Conservation (phyloP, 345 rosid species). For the Chamaenerion angustifolium region DNA sequence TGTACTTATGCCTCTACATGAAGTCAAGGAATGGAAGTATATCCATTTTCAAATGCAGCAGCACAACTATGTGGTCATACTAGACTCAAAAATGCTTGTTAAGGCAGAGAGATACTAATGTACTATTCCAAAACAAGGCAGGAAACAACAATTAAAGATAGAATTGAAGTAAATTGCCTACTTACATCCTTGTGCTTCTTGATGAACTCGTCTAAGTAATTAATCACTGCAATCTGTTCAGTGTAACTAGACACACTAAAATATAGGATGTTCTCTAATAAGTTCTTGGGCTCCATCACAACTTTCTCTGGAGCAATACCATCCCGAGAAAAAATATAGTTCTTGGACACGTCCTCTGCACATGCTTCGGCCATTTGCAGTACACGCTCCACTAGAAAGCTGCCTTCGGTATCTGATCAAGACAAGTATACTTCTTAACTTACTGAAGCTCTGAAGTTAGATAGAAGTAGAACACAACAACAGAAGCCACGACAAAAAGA, state of each 20-base stretch:
- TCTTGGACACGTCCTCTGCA: constrained; percentile 52
- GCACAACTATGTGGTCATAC: not conserved
- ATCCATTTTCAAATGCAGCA: too few relatives aligned
- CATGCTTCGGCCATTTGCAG: constrained; percentile 77
- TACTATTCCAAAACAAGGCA: not conserved
- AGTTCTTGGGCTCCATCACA: constrained; percentile 38
- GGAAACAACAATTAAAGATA: not conserved
- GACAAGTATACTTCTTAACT: constrained; percentile 3
- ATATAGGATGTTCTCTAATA: constrained; percentile 63
- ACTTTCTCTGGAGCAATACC: constrained; percentile 32
- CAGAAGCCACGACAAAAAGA: not conserved
- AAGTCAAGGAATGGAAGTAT: too few relatives aligned
- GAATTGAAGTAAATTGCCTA: constrained; percentile 4
- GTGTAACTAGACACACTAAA: constrained; percentile 84
- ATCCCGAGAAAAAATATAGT: constrained; percentile 32
- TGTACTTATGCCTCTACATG: too few relatives aligned
- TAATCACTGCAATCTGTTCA: constrained; percentile 69
- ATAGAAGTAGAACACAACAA: not conserved
- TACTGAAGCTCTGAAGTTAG: constrained; percentile 2
- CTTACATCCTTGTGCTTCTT: constrained; percentile 68
- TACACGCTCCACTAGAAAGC: constrained; percentile 92
- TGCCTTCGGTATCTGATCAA: constrained; percentile 80
- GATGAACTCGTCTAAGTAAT: constrained; percentile 66
- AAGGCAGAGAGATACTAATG: not conserved
- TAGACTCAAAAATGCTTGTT: not conserved